Evolutionary conservation across 148 eudicot genomes (phyloP), one percentile per base, ranked within the genome.

Genomic region (Chenopodium album): DNA sequence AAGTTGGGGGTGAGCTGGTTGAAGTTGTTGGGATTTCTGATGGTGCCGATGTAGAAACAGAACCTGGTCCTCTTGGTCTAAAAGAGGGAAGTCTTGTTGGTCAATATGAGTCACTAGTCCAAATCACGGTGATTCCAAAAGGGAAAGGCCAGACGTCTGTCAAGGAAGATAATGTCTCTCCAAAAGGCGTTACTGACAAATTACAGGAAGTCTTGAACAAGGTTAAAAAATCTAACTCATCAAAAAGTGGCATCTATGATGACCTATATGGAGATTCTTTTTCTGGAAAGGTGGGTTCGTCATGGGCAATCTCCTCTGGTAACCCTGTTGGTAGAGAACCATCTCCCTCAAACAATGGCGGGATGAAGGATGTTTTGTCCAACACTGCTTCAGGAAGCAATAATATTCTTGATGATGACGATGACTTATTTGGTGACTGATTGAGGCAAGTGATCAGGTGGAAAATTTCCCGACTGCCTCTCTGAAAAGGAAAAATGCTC

Each of bases 61-160:
- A 95, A 76, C 98, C 99, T 75, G 99, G 99, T 64, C 99, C 99
- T 12, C 65, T 89, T 23, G 99, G 99, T 70, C 90, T 95, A 65
- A 95, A 91, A 85, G 99, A 95, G 91, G 99, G 99, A 81, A 95
- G 99, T 84, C 97, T 95, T 79, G 99, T 93, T 34, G 99, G 99
- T 22, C 92, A 95, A 83, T 95, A 95, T 76, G 99, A 92, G 82
- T 93, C 98, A 8, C 92, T 95, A 77, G 93, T 95, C 67, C 98
- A 95, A 77, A 85, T 84, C 28, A 95, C 97, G 17, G 90, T 93
- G 34, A 89, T 95, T 86, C 99, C 98, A 0, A 92, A 91, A 88
- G 94, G 98, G 71, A 87, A 92, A 82, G 92, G 82, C 77, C 88
- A 85, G 28, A 76, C 88, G 62, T 78, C 88, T 26, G 82, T 28